These are phyloP conservation scores for Cyphellophora europaea DNA, from an alignment of 2,329 filamentous ascomycete species.

Conservation along the genomic window DNA sequence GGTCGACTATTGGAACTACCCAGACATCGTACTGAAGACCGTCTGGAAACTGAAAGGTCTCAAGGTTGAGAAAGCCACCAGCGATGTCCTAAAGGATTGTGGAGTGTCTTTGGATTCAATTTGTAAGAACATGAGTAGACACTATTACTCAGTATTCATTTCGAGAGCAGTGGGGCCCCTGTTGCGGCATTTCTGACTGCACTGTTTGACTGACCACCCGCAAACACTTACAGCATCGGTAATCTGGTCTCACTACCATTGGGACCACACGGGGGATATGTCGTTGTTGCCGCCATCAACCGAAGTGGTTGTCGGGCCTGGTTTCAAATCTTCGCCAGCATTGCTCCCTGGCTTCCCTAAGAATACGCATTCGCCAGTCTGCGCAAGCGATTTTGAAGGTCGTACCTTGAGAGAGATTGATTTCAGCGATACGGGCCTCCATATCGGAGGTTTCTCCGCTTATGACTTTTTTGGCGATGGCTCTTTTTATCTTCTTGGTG, in stretches of 20 bases:
- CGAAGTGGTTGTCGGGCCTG: slow-evolving; percentile 43
- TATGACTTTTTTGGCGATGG: slow-evolving; percentile 33
- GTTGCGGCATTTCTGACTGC: not conserved
- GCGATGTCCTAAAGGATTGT: slow-evolving; percentile 13
- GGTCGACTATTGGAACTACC: slow-evolving; percentile 11
- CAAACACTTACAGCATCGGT: slow-evolving; percentile 12
- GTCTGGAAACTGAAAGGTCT: slow-evolving; percentile 2
- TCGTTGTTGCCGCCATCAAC: slow-evolving; percentile 37
- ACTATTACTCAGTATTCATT: too few relatives aligned
- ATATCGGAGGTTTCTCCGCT: slow-evolving; percentile 28
- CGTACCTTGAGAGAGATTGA: slow-evolving; percentile 17
- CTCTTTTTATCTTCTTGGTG: slow-evolving; percentile 33
- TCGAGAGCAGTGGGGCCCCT: too few relatives aligned
- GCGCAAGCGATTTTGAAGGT: slow-evolving; percentile 25
- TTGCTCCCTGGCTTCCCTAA: slow-evolving; percentile 40
- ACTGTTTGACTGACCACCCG: not conserved
- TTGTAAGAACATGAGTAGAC: not conserved
- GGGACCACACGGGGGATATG: slow-evolving; percentile 42
- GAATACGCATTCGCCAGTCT: slow-evolving; percentile 25
- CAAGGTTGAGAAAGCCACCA: slow-evolving; percentile 11
- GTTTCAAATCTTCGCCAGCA: slow-evolving; percentile 30
- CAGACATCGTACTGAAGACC: slow-evolving; percentile 2
- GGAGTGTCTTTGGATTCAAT: slow-evolving; percentile 4
- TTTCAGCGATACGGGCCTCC: slow-evolving; percentile 6
- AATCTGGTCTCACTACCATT: slow-evolving; percentile 23